Base-by-base conservation (phyloP, 2,329 filamentous ascomycete species). In the Pestalotiopsis sp. region DNA sequence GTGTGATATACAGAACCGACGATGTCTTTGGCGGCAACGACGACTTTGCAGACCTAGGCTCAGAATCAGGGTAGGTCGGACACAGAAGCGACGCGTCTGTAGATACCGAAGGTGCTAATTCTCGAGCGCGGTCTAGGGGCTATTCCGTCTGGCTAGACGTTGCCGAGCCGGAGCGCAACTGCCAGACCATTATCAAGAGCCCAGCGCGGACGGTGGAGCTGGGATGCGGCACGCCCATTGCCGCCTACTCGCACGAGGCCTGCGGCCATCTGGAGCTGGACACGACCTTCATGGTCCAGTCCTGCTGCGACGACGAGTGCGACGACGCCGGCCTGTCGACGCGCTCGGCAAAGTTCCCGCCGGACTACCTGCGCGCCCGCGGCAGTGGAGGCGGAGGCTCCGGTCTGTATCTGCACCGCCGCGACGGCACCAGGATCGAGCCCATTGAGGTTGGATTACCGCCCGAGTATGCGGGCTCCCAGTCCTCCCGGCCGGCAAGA, bases 271-370 rank as follows among this genome's bases (percentile, higher is more conserved):
- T 62, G 20, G 25, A 49, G 6, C 59, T 62, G n/a, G 65, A 67
- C 17, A 63, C 57, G 13, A 67, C 65, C 11, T 67, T 67, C 17
- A 67, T 67, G 58, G 65, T 67, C 4, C 65, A 67, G n/a, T 55
- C 52, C 31, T 67, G 65, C 39, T 62, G 65, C 65, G 58, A 3
- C 20, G 65, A 55, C 59, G 65, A 67, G n/a, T 67, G 65, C 59
- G 14, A 60, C 14, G 41, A 23, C 13, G 65, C 59, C 17, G 25
- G 58, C 14, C 27, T 41, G n/a, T 12, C 36, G 31, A n/a, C 20
- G 39, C 55, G 57, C 20, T 67, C 65, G 2, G 65, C 57, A 4
- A 67, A 31, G 36, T 67, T 67, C 39, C 39, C 49, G 49, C 14
- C 17, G 14, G n/a, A n/a, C 5, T 52, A 52, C 5, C 13, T 52